Evolutionary conservation across 305 asterid species (phyloP).

Genomic region (Solanum hybrid): DNA sequence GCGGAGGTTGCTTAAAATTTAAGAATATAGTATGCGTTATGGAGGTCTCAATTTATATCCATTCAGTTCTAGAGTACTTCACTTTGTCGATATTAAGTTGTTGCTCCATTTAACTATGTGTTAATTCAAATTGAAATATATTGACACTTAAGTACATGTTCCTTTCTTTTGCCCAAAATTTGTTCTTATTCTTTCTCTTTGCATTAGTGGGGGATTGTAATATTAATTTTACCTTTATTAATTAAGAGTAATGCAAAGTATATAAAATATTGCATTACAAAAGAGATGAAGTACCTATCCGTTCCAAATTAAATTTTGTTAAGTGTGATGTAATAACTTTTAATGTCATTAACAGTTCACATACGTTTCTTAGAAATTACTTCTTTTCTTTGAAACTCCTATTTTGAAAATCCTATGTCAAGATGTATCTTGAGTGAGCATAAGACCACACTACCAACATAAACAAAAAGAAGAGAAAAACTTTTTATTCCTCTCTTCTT

Average conservation of each 20-base stretch:
- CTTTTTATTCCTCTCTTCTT: neutral
- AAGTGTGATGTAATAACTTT: neutral
- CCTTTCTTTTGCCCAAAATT: neutral
- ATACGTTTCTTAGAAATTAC: neutral
- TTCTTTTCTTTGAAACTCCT: neutral
- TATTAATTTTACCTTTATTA: too few relatives aligned
- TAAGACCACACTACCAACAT: neutral
- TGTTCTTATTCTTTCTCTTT: neutral
- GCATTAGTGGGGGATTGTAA: neutral
- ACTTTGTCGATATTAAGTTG: too few relatives aligned
- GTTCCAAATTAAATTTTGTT: neutral
- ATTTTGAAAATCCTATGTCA: neutral
- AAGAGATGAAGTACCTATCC: too few relatives aligned
- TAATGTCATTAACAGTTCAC: neutral
- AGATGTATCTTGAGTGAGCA: neutral
- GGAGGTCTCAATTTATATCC: neutral
- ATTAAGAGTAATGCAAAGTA: neutral
- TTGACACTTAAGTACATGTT: neutral
- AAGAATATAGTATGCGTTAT: neutral
- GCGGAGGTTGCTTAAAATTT: neutral
- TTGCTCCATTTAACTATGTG: neutral
- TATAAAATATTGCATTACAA: neutral
- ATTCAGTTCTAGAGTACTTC: neutral
- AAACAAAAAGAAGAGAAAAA: too few relatives aligned
- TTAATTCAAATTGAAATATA: neutral